Conservation (phyloP, 2,329 filamentous ascomycete species). For the Cladophialophora chaetospira region DNA sequence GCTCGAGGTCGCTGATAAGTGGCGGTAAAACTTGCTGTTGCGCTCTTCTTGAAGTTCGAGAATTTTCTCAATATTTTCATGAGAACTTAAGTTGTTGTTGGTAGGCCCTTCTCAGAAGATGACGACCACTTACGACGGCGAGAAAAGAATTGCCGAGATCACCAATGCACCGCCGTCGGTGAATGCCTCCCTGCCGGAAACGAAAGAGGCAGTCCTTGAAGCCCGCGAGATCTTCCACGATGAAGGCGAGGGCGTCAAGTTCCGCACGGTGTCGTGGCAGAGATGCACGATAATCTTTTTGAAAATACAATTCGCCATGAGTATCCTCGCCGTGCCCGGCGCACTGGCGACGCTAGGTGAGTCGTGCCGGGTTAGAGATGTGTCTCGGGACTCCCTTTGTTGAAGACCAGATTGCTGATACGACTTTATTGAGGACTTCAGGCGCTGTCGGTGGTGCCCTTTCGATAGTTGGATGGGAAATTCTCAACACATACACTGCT, state of each 20-base stretch:
- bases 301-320: conserved; percentile 51
- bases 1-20: not conserved
- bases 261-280: conserved; percentile 57
- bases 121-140: not conserved
- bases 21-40: not conserved
- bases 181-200: not conserved
- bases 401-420: not conserved
- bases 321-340: conserved; percentile 52
- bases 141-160: not conserved
- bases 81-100: too few species aligned
- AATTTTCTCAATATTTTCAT: too few species aligned
- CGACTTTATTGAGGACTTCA: not conserved
- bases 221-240: conserved; percentile 53
- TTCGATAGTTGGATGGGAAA: conserved; percentile 52
- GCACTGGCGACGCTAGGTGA: conserved; percentile 52
- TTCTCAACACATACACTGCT: conserved; percentile 48
- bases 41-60: too few species aligned
- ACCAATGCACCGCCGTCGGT: not conserved
- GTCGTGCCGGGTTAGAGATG: too few species aligned
- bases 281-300: conserved; percentile 56
- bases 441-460: conserved; percentile 51
- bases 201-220: conserved; percentile 5
- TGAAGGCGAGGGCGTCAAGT: conserved; percentile 52
- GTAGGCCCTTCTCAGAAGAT: too few species aligned
- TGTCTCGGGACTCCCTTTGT: too few species aligned